A percentile compares a stretch with the other conserved stretches of the same genome.
These are phyloP conservation scores for Urtica urens DNA, from an alignment of 306 rosid genomes.

Conservation along the genomic window DNA sequence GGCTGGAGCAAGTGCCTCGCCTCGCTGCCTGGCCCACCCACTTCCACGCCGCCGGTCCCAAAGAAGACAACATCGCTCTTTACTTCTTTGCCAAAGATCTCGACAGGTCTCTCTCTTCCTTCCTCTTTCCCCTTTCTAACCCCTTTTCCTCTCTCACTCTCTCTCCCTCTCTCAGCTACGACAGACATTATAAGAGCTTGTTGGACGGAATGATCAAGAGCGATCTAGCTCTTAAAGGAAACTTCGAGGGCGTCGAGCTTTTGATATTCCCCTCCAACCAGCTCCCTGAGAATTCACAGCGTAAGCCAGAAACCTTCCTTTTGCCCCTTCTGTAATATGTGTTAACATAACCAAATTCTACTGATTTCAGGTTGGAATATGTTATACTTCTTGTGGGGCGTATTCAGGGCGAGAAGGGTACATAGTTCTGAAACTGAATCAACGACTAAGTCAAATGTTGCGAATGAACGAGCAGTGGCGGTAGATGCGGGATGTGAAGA, in stretches of 20 bases:
- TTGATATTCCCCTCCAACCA: slow-evolving; percentile 77
- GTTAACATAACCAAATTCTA: background rate
- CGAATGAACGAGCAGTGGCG: slow-evolving; percentile 31
- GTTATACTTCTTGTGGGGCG: slow-evolving; percentile 86
- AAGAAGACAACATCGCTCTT: slow-evolving; percentile 82
- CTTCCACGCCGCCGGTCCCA: slow-evolving; percentile 55
- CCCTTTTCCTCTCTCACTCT: background rate
- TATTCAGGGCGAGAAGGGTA: slow-evolving; percentile 55
- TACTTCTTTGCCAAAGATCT: slow-evolving; percentile 83
- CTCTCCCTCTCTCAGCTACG: slow-evolving; percentile 42
- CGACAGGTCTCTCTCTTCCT: slow-evolving; percentile 38
- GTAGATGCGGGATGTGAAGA: slow-evolving; percentile 23
- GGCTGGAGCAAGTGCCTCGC: slow-evolving; percentile 72
- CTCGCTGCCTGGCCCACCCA: slow-evolving; percentile 77
- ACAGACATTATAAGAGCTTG: slow-evolving; percentile 53
- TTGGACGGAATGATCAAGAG: slow-evolving; percentile 69
- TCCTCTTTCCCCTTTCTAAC: background rate
- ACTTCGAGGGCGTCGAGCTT: slow-evolving; percentile 64
- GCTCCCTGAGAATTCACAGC: slow-evolving; percentile 81
- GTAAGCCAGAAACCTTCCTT: slow-evolving; percentile 37
- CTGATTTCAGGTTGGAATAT: slow-evolving; percentile 83
- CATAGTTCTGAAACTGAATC: slow-evolving; percentile 46
- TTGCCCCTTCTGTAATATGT: background rate
- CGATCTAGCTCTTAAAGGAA: slow-evolving; percentile 79
- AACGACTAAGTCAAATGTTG: slow-evolving; percentile 26